Conservation (phyloP, 2,329 filamentous ascomycete genomes). For the Verruconis gallopava region DNA sequence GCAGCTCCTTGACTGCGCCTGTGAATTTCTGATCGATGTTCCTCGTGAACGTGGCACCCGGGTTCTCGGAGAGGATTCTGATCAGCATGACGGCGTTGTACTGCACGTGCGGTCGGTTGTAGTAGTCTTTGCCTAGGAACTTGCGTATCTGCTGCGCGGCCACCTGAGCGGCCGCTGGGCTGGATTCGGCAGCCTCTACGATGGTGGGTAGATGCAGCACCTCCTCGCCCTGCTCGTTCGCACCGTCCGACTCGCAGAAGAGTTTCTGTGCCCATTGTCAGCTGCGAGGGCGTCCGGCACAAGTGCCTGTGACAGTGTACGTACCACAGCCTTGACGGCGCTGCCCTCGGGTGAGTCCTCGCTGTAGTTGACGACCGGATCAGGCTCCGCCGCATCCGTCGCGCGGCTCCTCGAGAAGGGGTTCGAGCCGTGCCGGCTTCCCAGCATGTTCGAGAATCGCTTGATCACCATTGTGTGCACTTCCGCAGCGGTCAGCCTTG, state of each 20-base stretch:
- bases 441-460: slow-evolving; percentile 9
- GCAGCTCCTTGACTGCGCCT: slow-evolving; percentile 58
- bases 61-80: slow-evolving; percentile 85
- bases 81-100: slow-evolving; percentile 96
- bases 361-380: neutral
- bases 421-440: slow-evolving; percentile 1
- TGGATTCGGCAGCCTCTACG: slow-evolving; percentile 89
- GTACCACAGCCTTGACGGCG: slow-evolving; percentile 53
- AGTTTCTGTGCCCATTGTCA: slow-evolving; percentile 42
- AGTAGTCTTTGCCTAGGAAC: slow-evolving; percentile 63
- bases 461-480: slow-evolving; percentile 12
- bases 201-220: slow-evolving; percentile 86
- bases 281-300: slow-evolving; percentile 5
- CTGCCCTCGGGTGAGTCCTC: slow-evolving; percentile 53
- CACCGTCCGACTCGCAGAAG: slow-evolving; percentile 65
- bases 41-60: slow-evolving; percentile 78
- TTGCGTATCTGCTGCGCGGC: slow-evolving; percentile 72
- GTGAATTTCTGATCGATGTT: slow-evolving; percentile 81
- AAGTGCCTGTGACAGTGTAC: slow-evolving; percentile 18
- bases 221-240: slow-evolving; percentile 63
- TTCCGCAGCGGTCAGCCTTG: too few relatives aligned
- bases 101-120: slow-evolving; percentile 54
- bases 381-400: neutral
- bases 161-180: slow-evolving; percentile 69
- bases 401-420: slow-evolving; percentile 1